Percentiles rank a stretch among this genome's conserved stretches.
Conservation (phyloP, 129 eudicot genomes). For the Escallonia rubra region DNA sequence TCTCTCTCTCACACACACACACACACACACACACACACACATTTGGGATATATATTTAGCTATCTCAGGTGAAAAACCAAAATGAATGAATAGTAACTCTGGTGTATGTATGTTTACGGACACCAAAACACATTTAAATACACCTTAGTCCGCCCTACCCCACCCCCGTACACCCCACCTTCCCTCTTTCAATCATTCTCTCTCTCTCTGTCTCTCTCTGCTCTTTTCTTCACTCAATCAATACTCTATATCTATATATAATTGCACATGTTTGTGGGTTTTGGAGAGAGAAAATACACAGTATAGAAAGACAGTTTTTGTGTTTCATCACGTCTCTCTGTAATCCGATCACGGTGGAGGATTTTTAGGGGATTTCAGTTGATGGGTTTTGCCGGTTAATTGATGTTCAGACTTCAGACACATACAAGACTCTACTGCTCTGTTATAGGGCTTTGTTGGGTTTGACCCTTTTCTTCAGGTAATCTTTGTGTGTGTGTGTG, state of each 20-base stretch:
- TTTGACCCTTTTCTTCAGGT: slow-evolving; percentile 43
- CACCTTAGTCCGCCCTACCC: slow-evolving; percentile 22
- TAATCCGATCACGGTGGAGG: slow-evolving; percentile 35
- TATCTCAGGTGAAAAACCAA: not conserved
- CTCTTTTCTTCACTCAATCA: slow-evolving; percentile 32
- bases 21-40: too few relatives aligned
- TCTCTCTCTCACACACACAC: too few relatives aligned
- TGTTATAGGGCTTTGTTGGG: slow-evolving; percentile 12
- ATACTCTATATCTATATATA: slow-evolving; percentile 36
- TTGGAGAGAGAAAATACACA: not conserved
- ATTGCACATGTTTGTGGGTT: not conserved
- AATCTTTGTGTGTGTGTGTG: slow-evolving; percentile 8
- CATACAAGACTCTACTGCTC: not conserved
- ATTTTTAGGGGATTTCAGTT: slow-evolving; percentile 20
- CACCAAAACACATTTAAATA: slow-evolving; percentile 36
- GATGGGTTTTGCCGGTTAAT: slow-evolving; percentile 13
- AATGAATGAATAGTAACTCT: not conserved
- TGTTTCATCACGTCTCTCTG: slow-evolving; percentile 15
- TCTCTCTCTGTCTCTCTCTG: slow-evolving; percentile 14
- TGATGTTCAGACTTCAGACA: slow-evolving; percentile 7
- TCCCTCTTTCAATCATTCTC: slow-evolving; percentile 43
- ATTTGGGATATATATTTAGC: too few relatives aligned
- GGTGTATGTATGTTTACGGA: slow-evolving; percentile 20
- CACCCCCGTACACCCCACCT: not conserved
- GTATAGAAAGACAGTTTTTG: not conserved